Evolutionary conservation across 345 rosid species (phyloP).

Genomic region (Sisymbrium altissimum): DNA sequence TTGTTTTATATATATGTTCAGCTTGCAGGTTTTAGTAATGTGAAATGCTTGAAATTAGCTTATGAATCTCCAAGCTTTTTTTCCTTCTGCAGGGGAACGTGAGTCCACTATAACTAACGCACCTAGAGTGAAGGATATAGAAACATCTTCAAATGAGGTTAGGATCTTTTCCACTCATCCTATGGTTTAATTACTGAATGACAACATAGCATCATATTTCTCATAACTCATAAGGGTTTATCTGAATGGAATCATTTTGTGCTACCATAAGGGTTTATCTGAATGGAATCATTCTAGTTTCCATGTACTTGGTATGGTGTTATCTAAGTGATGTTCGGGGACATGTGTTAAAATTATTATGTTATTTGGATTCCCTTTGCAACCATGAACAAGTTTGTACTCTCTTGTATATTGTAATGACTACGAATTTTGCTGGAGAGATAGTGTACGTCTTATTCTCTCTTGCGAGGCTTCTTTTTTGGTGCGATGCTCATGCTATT

Average conservation of each 20-base stretch:
- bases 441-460: too few species aligned
- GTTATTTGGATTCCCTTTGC: too few species aligned
- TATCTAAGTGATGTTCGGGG: neutral
- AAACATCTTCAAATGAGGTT: conserved; percentile 7
- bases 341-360: neutral
- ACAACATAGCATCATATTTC: neutral
- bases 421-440: too few species aligned
- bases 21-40: neutral
- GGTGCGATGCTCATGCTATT: too few species aligned
- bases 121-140: conserved; percentile 7
- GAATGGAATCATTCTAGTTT: neutral
- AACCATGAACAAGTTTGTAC: too few species aligned
- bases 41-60: conserved; percentile 8
- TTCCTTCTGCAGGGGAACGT: neutral
- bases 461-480: too few species aligned
- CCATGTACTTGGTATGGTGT: neutral
- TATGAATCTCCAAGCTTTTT: neutral
- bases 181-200: neutral
- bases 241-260: neutral
- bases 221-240: too few species aligned
- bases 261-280: neutral
- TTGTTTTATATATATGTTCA: neutral
- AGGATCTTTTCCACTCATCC: neutral
- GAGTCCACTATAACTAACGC: conserved; percentile 4
- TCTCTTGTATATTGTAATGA: too few species aligned